Evolutionary conservation across 108 stramenopile species (phyloP).

Genomic region (Thalassiosira profunda): DNA sequence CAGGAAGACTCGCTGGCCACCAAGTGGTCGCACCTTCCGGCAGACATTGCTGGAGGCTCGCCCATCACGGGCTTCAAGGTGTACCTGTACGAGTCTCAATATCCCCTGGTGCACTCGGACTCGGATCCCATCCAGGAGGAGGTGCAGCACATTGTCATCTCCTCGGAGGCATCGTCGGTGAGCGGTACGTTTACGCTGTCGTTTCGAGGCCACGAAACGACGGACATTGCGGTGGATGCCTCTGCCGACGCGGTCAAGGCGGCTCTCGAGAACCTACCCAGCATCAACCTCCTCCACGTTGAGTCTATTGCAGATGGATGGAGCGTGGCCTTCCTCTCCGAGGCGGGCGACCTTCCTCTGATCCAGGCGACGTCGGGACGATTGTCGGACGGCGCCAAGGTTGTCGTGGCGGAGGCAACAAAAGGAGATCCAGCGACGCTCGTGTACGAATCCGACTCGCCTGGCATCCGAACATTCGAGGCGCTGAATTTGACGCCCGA

Average conservation of each 20-base stretch:
- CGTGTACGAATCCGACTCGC: constrained; percentile 67
- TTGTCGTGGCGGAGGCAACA: constrained; percentile 49
- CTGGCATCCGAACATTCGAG: constrained; percentile 45
- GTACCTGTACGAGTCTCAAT: constrained; percentile 61
- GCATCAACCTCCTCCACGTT: constrained; percentile 70
- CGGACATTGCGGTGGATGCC: constrained; percentile 52
- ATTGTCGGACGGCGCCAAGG: constrained; percentile 38
- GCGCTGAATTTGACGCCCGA: constrained; percentile 55
- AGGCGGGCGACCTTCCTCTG: constrained; percentile 79
- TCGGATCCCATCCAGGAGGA: constrained; percentile 75
- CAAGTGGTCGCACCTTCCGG: constrained; percentile 60
- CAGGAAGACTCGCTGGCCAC: constrained; percentile 56
- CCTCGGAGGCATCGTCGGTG: constrained; percentile 20
- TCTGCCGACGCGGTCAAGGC: constrained; percentile 42
- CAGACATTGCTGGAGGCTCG: constrained; percentile 56
- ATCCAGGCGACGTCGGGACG: constrained; percentile 66
- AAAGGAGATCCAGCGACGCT: constrained; percentile 71
- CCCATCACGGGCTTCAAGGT: constrained; percentile 84
- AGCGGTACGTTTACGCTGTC: constrained; percentile 67
- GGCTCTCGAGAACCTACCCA: constrained; percentile 66
- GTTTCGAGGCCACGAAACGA: constrained; percentile 62
- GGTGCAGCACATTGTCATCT: constrained; percentile 61
- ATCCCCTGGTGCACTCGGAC: constrained; percentile 61
- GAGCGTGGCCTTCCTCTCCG: constrained; percentile 73
- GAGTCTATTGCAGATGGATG: constrained; percentile 46